phyloP scores from a whole-genome alignment of 2,329 filamentous ascomycete genomes.

The Aspergillaceae sp. region DNA sequence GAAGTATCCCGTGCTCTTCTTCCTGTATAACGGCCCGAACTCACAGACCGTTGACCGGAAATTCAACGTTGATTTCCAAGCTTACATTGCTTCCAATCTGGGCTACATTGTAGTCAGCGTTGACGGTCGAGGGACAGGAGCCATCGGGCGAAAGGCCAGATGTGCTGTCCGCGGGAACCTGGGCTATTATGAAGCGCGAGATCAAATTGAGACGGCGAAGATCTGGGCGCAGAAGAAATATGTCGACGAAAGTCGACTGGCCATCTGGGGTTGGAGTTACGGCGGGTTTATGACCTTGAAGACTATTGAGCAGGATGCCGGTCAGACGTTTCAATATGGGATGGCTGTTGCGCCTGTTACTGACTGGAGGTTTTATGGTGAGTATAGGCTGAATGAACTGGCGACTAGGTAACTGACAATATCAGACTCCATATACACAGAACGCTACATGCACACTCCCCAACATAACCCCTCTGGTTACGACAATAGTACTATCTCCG shows the following conservation, averaged over 20 bases:
- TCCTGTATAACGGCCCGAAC: constrained; percentile 89
- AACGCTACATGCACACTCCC: constrained; percentile 89
- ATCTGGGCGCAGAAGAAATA: constrained; percentile 74
- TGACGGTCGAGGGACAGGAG: constrained; percentile 88
- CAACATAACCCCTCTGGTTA: constrained; percentile 75
- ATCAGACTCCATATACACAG: constrained; percentile 31
- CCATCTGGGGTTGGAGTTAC: constrained; percentile 98
- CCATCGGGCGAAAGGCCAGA: constrained; percentile 72
- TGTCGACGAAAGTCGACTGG: constrained; percentile 71
- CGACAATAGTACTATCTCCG: constrained; percentile 61
- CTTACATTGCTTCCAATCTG: constrained; percentile 73
- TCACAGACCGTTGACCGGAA: constrained; percentile 76
- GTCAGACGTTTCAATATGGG: constrained; percentile 85
- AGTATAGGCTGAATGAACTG: not conserved
- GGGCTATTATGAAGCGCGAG: constrained; percentile 73
- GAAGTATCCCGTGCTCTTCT: constrained; percentile 89
- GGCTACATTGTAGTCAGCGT: constrained; percentile 94
- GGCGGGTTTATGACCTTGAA: constrained; percentile 94
- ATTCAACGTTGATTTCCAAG: constrained; percentile 81
- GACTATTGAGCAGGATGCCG: constrained; percentile 83
- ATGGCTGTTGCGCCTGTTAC: constrained; percentile 99
- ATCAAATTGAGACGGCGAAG: constrained; percentile 86
- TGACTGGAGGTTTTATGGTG: constrained; percentile 86
- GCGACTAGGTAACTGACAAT: not conserved
- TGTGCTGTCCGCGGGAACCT: constrained; percentile 76